Conservation (phyloP, 1,284 basidiomycete genomes). For the Abortiporus biennis region DNA sequence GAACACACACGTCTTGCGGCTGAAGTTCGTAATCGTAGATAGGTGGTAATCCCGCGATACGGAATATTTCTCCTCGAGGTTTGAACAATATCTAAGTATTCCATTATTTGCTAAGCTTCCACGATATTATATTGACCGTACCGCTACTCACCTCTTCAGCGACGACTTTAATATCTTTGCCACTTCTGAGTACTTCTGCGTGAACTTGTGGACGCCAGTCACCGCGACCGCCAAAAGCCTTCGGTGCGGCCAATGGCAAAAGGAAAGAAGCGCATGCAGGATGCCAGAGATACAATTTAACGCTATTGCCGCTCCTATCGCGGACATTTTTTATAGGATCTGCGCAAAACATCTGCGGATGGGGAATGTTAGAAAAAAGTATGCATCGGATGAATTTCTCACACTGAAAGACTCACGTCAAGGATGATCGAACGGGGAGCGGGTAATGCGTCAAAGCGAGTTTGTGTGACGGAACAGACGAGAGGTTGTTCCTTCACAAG, state of each 20-base stretch:
- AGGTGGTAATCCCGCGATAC: constrained; percentile 15
- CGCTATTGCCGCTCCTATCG: neutral
- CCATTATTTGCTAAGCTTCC: neutral
- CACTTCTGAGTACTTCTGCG: constrained; percentile 9
- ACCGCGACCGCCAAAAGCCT: constrained; percentile 11
- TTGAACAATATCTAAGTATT: constrained; percentile 7
- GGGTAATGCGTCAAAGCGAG: constrained; percentile 5
- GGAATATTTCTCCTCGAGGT: constrained; percentile 7
- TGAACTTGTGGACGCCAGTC: constrained; percentile 11
- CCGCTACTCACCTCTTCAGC: constrained; percentile 10
- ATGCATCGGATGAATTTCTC: neutral
- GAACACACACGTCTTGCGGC: constrained; percentile 16
- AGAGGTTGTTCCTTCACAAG: constrained; percentile 7
- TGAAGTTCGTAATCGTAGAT: constrained; percentile 20
- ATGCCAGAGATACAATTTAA: constrained; percentile 16
- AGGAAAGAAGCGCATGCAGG: constrained; percentile 10
- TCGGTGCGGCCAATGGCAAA: constrained; percentile 13
- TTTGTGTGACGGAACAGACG: constrained; percentile 7
- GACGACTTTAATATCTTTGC: constrained; percentile 8
- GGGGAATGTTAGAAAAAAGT: neutral
- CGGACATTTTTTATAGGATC: constrained; percentile 6
- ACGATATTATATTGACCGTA: neutral
- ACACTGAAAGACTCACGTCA: constrained; percentile 10
- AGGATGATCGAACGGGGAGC: constrained; percentile 8
- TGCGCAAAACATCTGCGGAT: constrained; percentile 13